phyloP scores from a whole-genome alignment of 306 rosid genomes.

The Sphenostylis stenocarpa region DNA sequence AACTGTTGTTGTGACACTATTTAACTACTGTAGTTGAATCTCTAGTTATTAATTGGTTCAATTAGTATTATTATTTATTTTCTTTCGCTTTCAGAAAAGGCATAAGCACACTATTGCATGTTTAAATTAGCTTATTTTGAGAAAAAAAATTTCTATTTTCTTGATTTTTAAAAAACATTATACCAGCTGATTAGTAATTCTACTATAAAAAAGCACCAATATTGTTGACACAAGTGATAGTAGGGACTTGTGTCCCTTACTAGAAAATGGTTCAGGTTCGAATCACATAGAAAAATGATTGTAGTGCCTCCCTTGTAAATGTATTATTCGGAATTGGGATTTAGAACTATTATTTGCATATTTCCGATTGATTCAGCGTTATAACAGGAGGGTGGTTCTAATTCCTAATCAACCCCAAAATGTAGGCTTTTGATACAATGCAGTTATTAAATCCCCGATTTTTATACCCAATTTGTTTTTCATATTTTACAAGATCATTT shows the following conservation, averaged over 20 bases:
- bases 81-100: background rate
- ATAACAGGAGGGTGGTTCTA: background rate
- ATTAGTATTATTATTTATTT: background rate
- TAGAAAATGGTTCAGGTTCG: no score
- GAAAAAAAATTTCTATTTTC: background rate
- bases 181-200: background rate
- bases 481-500: background rate
- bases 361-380: background rate
- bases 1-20: conserved; percentile 24
- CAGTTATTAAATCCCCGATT: background rate
- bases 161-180: background rate
- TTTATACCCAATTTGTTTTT: background rate
- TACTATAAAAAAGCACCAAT: no score
- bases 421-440: background rate
- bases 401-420: background rate
- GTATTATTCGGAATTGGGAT: conserved; percentile 12
- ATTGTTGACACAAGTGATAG: no score
- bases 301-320: background rate
- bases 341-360: background rate
- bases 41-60: conserved; percentile 4
- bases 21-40: conserved; percentile 24
- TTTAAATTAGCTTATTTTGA: no score
- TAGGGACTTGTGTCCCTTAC: no score
- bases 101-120: background rate
- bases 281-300: background rate